Conservation (phyloP, 1,284 basidiomycete genomes). For the Trametes versicolor region DNA sequence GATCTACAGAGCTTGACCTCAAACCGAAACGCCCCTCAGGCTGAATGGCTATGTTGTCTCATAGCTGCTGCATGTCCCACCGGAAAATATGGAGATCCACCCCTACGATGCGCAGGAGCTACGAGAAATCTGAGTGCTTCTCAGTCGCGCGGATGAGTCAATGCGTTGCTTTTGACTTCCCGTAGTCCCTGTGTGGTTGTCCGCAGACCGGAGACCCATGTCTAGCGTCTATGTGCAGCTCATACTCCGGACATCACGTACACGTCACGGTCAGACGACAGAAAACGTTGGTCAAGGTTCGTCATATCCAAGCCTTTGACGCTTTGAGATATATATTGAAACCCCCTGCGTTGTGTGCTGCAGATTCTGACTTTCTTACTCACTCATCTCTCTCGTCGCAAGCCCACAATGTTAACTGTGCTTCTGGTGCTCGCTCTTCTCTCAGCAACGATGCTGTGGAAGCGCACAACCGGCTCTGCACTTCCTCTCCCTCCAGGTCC, state of each 20-base stretch:
- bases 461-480: not conserved
- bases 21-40: too few species aligned
- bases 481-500: constrained; percentile 28
- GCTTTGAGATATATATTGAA: not conserved
- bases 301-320: not conserved
- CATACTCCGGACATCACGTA: not conserved
- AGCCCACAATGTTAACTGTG: not conserved
- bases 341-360: not conserved
- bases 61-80: too few species aligned
- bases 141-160: too few species aligned
- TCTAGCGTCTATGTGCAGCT: not conserved
- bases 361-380: not conserved
- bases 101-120: too few species aligned
- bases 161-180: too few species aligned
- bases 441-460: not conserved
- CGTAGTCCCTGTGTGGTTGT: not conserved
- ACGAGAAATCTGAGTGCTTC: too few species aligned
- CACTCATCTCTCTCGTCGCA: not conserved
- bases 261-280: not conserved
- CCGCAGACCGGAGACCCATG: not conserved
- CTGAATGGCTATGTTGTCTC: too few species aligned
- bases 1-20: too few species aligned
- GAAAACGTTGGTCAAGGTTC: not conserved
- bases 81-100: too few species aligned
- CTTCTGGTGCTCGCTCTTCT: not conserved